Conservation (phyloP, 2,329 filamentous ascomycete species). For the Dothiorella sarmentorum region DNA sequence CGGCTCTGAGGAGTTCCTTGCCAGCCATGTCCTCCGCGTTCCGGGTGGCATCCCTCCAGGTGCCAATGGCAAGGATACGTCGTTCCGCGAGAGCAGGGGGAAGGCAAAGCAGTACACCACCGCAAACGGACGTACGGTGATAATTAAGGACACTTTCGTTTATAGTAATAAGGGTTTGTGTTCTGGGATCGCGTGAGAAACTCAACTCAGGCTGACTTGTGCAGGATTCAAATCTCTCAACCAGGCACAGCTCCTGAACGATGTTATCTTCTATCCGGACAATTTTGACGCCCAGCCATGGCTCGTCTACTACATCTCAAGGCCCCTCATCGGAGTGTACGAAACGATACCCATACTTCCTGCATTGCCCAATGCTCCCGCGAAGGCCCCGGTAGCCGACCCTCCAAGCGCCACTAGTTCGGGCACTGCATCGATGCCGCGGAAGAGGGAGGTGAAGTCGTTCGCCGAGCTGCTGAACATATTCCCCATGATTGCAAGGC, state of each 20-base stretch:
- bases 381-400: constrained; percentile 31
- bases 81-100: constrained; percentile 76
- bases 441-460: constrained; percentile 86
- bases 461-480: constrained; percentile 87
- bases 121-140: constrained; percentile 85
- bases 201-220: constrained; percentile 18
- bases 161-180: constrained; percentile 89
- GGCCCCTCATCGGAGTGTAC: constrained; percentile 77
- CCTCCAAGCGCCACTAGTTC: constrained; percentile 22
- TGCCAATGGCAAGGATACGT: constrained; percentile 49
- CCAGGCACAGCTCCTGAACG: constrained; percentile 81
- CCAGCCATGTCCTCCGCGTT: constrained; percentile 91
- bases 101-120: constrained; percentile 95
- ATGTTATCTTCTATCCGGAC: constrained; percentile 85
- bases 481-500: constrained; percentile 91
- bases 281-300: constrained; percentile 87
- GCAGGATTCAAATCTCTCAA: constrained; percentile 86
- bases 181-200: neutral
- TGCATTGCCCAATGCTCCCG: constrained; percentile 52
- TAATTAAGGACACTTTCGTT: constrained; percentile 87
- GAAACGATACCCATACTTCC: constrained; percentile 71
- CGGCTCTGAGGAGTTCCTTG: constrained; percentile 88
- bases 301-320: constrained; percentile 94
- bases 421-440: constrained; percentile 46
- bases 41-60: constrained; percentile 52